phyloP scores from a whole-genome alignment of 495 filamentous ascomycete species.

The Ascodesmis nigricans region DNA sequence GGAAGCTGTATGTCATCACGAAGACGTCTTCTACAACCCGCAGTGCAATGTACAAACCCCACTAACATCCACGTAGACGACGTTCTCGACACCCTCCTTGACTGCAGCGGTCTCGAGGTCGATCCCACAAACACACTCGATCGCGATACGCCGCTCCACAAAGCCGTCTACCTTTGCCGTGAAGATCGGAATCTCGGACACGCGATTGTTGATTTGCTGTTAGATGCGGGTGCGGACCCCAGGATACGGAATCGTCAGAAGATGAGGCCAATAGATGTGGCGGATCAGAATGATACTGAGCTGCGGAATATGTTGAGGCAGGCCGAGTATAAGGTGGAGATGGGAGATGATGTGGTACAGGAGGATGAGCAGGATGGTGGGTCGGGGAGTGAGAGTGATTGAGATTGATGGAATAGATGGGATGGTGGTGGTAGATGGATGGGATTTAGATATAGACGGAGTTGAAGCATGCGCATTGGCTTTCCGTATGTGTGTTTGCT shows the following conservation, averaged over 20 bases:
- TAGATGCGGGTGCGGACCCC: constrained; percentile 76
- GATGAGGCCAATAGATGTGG: constrained; percentile 43
- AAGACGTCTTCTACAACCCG: background rate
- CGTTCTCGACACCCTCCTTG: constrained; percentile 73
- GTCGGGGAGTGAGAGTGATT: constrained; percentile 17
- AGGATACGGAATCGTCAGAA: constrained; percentile 49
- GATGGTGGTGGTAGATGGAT: background rate
- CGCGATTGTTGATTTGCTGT: constrained; percentile 64
- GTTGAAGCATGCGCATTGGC: background rate
- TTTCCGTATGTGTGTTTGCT: background rate
- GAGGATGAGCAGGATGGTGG: constrained; percentile 20
- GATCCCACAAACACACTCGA: constrained; percentile 66
- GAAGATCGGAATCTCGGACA: constrained; percentile 40
- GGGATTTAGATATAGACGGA: background rate
- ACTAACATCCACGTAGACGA: constrained; percentile 37
- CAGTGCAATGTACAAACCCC: background rate
- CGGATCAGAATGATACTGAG: constrained; percentile 46
- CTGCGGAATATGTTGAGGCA: constrained; percentile 47
- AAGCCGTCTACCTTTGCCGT: constrained; percentile 68
- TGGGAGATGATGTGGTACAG: constrained; percentile 16
- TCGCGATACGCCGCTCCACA: constrained; percentile 75
- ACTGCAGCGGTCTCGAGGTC: constrained; percentile 86
- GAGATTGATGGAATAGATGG: constrained; percentile 1
- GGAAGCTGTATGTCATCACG: constrained; percentile 53
- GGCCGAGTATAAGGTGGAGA: constrained; percentile 43